Evolutionary conservation across 768 basidiomycete species (phyloP), one percentile per base, ranked within the genome.

Genomic region (Lactarius psammicola): DNA sequence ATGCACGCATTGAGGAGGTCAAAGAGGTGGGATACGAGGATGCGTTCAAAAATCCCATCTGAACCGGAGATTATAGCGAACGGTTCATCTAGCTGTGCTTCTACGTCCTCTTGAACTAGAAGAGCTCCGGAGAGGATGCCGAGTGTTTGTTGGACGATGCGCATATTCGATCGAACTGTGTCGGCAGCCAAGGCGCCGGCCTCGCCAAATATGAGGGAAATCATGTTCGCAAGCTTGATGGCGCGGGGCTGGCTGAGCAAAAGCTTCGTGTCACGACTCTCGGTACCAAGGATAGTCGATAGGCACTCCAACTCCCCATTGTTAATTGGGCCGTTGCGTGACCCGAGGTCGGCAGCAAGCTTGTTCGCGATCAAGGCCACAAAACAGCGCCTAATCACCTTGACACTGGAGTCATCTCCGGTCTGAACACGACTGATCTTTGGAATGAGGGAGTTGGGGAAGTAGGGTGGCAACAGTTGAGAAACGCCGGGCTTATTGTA

Each of bases 101-200:
- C 38, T 2, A 13, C 38, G 13, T 20, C 18, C 34, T 10, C 46
- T 51, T 4, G 26, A 18, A 15, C 36, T 49, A 1, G 5, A 26
- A 53, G 49, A 4, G 49, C 28, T 15, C 11, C n/a, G 6, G 56
- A 15, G 30, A 63, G 62, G 10, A 57, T 49, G 23, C 34, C 55
- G 31, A 57, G 44, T 7, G 62, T 63, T 44, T 36, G 18, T 49
- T 57, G 33, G 7, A 63, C 13, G 18, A 63, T 8, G n/a, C 36
- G 34, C 23, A 34, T 56, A 20, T 56, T 44, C 3, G 42, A 34
- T n/a, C 44, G 42, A 9, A 57, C 10, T 0, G 3, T 28, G 42
- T 30, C 26, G 3, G 15, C 23, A 11, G 20, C 23, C 18, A 63
- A 42, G n/a, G n/a, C n/a, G 13, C 42, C 62, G 18, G 23, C 10